Conservation (phyloP, 83 land plant genomes). For the Larix sibirica region DNA sequence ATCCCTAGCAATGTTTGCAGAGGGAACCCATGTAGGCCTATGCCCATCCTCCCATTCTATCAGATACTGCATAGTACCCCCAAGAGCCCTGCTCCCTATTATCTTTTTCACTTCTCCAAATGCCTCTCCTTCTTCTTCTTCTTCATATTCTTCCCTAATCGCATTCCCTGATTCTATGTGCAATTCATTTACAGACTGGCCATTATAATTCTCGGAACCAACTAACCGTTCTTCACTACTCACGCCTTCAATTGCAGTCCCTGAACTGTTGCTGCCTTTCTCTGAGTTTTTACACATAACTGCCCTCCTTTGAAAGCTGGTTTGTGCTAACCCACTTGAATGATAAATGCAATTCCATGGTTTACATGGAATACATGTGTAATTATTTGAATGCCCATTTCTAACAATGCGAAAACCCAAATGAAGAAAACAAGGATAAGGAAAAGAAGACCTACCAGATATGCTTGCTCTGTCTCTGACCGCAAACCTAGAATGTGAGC, state of each 20-base stretch:
- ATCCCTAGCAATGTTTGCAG: slow-evolving; percentile 75
- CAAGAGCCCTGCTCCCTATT: slow-evolving; percentile 80
- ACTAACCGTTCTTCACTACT: neutral
- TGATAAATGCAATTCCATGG: slow-evolving; percentile 3
- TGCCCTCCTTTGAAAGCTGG: neutral
- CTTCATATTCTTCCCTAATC: slow-evolving; percentile 17
- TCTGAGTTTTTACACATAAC: neutral
- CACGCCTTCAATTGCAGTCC: neutral
- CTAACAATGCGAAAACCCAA: neutral
- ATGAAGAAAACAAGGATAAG: neutral
- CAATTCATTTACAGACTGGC: neutral
- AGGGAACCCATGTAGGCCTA: slow-evolving; percentile 84
- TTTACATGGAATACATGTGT: neutral
- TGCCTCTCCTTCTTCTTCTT: slow-evolving; percentile 41
- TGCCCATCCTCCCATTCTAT: slow-evolving; percentile 98
- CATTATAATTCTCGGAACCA: neutral
- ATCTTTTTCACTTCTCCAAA: slow-evolving; percentile 85
- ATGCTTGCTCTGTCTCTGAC: neutral
- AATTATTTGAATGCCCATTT: neutral
- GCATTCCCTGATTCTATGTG: neutral
- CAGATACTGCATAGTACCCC: slow-evolving; percentile 67
- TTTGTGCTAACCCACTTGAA: neutral
- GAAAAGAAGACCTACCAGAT: slow-evolving; percentile 8
- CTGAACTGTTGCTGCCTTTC: neutral
- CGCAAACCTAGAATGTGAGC: neutral